A percentile compares a stretch with the other conserved stretches of the same genome.
These are phyloP conservation scores for Sarcodon aspratus DNA, from an alignment of 768 basidiomycete genomes.

Conservation along the genomic window DNA sequence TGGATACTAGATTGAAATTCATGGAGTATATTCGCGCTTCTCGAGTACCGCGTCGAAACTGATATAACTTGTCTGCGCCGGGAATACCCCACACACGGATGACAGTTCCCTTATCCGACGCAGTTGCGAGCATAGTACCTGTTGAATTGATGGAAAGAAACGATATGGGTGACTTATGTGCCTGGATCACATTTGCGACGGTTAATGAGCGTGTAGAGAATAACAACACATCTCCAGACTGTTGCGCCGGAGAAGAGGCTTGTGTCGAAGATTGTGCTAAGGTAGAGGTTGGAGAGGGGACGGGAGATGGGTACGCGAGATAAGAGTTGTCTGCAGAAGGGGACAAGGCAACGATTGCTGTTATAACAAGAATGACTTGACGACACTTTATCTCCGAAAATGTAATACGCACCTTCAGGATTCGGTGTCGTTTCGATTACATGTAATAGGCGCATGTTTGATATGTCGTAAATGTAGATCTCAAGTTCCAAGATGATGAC, in stretches of 20 bases:
- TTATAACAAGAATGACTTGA: conserved; percentile 1
- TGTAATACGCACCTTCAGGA: conserved; percentile 61
- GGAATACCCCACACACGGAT: conserved; percentile 92
- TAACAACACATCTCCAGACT: conserved; percentile 81
- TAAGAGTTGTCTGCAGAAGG: conserved; percentile 89
- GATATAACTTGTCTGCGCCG: conserved; percentile 86
- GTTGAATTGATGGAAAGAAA: conserved; percentile 76
- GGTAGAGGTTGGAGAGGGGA: conserved; percentile 69
- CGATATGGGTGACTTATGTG: conserved; percentile 91
- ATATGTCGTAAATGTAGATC: conserved; percentile 98
- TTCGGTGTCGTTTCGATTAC: conserved; percentile 96
- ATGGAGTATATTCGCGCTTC: conserved; percentile 79
- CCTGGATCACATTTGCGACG: conserved; percentile 92
- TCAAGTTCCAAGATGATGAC: conserved; percentile 95
- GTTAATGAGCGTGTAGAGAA: conserved; percentile 90
- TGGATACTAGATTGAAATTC: conserved; percentile 75
- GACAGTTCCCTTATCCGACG: conserved; percentile 92
- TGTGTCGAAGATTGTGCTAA: conserved; percentile 25
- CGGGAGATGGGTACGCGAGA: conserved; percentile 92
- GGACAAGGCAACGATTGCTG: conserved; percentile 91
- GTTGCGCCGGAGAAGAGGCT: conserved; percentile 18
- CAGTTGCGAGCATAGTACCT: conserved; percentile 86
- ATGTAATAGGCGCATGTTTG: conserved; percentile 94
- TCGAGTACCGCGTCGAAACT: conserved; percentile 86
- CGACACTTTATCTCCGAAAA: not conserved